Conservation (phyloP, 257 asterid genomes). For the Cinchona pubescens region DNA sequence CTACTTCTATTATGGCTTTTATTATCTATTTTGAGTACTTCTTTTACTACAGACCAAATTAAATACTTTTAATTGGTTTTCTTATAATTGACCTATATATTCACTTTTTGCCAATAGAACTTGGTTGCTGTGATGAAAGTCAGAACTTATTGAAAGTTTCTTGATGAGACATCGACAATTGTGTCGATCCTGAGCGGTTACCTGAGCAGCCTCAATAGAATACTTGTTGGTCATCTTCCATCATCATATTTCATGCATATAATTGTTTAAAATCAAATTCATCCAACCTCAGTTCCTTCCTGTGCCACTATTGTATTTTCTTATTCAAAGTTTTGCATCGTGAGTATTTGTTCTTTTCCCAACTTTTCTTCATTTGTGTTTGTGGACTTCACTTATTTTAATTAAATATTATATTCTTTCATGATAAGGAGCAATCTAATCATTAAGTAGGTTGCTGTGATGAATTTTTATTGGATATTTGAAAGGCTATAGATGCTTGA, state of each 20-base stretch:
- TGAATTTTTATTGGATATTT: conserved; percentile 12
- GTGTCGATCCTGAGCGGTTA: conserved; percentile 38
- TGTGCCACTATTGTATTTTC: not conserved
- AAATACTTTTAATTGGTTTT: no score
- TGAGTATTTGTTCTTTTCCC: not conserved
- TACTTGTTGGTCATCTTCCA: not conserved
- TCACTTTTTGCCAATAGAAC: not conserved
- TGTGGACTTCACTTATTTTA: not conserved
- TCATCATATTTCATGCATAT: not conserved
- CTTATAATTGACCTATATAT: not conserved
- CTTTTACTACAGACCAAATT: not conserved
- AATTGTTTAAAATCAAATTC: not conserved
- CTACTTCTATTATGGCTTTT: not conserved
- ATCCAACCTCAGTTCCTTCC: not conserved
- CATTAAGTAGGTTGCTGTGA: conserved; percentile 22
- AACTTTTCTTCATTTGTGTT: not conserved
- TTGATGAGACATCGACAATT: conserved; percentile 20
- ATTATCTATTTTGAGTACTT: not conserved
- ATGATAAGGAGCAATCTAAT: not conserved
- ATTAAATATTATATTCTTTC: no score
- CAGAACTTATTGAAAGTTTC: conserved; percentile 21
- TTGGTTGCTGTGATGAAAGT: conserved; percentile 25
- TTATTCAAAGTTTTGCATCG: not conserved
- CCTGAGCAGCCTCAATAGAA: conserved; percentile 24
- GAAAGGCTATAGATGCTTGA: conserved; percentile 44